Evolutionary conservation across 345 rosid species (phyloP).

Genomic region (Lepidium didymum): DNA sequence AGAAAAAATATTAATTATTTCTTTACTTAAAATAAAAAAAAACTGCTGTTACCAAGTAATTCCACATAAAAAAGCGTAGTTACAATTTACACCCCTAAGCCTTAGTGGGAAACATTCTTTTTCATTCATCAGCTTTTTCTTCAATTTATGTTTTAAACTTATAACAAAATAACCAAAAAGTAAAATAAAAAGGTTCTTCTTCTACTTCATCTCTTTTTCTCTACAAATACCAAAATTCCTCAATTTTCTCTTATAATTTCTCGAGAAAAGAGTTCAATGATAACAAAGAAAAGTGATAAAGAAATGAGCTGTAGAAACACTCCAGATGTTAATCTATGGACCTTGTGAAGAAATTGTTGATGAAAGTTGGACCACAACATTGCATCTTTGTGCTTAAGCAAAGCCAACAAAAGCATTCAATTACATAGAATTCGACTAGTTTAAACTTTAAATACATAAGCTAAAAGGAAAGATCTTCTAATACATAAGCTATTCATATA

Average conservation of each 20-base stretch:
- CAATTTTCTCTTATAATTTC: background rate
- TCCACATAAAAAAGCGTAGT: too few species aligned
- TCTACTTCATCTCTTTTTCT: background rate
- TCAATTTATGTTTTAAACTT: background rate
- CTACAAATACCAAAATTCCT: background rate
- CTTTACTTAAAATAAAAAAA: too few species aligned
- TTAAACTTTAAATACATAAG: too few species aligned
- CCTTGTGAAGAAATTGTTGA: background rate
- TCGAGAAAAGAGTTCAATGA: background rate
- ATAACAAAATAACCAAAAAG: constrained; percentile 6
- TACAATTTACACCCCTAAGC: too few species aligned
- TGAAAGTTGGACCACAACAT: constrained; percentile 2
- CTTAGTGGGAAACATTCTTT: constrained; percentile 31
- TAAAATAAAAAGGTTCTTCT: background rate
- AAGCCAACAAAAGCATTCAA: background rate
- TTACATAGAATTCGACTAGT: background rate
- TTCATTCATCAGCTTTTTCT: constrained; percentile 23
- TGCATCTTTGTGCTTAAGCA: background rate
- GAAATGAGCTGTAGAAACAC: background rate
- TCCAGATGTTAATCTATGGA: background rate
- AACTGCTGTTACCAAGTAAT: too few species aligned
- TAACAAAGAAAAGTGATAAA: background rate
- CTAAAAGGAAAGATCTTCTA: background rate
- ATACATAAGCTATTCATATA: constrained; percentile 10
- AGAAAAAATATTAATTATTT: too few species aligned